Evolutionary conservation across 306 rosid species (phyloP), one percentile per base, ranked within the genome.

Genomic region (Lagenaria siceraria): DNA sequence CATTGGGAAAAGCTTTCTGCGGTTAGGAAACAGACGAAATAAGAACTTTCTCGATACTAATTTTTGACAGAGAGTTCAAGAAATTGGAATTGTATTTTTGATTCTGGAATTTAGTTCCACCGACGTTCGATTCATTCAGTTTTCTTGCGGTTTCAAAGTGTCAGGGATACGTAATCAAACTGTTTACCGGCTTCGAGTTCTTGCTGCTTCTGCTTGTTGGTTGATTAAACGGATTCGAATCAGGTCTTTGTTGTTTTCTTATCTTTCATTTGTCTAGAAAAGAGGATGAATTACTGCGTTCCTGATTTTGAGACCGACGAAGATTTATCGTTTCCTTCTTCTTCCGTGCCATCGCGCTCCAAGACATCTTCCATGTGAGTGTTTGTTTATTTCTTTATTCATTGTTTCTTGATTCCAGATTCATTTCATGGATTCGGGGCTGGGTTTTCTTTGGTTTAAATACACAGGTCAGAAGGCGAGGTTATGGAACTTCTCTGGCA

Each of bases 401-500:
- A 11, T 69, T 70, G 55, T 46, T 46, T 70, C 22, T 17, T 0
- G 53, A 24, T 48, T 46, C 22, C 11, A 70, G 55, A 14, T 70
- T 70, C 9, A 10, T 70, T 48, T 48, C 21, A 46, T 46, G 14
- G 19, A 66, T 38, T 21, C 52, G 8, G 19, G 13, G 22, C 46
- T 14, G 22, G 43, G 21, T 33, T 17, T 35, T 29, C 4, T 42
- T 69, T 42, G 75, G 24, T 69, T 76, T 21, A 53, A 36, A 61
- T 29, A 80, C 52, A 62, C 86, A 90, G 95, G 93, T 85, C 80
- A 24, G 87, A 88, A 5, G 86, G 89, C 1, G 93, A 86, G 73
- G 84, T 88, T 61, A 80, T 91, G 92, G 92, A 93, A 82, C 85
- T 93, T n/a, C 78, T 93, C 1, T 91, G 96, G 96, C 84, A 91